Conservation (phyloP, 2,329 filamentous ascomycete genomes). For the Diaporthe amygdali region DNA sequence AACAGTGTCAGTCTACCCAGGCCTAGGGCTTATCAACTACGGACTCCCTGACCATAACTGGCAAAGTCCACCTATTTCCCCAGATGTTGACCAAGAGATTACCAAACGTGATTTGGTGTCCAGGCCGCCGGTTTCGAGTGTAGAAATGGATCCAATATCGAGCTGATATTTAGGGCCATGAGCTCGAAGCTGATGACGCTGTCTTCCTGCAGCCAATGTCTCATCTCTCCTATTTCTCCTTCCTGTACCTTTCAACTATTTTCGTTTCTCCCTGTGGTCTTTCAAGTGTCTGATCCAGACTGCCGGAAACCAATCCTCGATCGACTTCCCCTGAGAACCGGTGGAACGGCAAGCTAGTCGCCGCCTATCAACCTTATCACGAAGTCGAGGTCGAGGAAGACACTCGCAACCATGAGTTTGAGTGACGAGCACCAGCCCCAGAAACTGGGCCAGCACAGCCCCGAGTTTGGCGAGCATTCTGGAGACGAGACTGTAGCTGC, state of each 20-base stretch:
- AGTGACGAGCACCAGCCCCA: slow-evolving; percentile 23
- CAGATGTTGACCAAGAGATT: not conserved
- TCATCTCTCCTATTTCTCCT: not conserved
- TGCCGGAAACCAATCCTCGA: not conserved
- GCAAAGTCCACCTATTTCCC: not conserved
- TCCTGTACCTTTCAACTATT: not conserved
- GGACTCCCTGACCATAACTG: not conserved
- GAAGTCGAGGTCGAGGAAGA: not conserved
- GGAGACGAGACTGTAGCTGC: slow-evolving; percentile 40
- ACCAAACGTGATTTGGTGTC: not conserved
- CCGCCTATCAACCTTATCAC: not conserved
- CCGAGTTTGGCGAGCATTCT: slow-evolving; percentile 26
- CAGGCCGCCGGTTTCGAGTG: not conserved
- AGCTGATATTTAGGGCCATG: slow-evolving; percentile 6
- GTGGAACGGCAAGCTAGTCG: not conserved
- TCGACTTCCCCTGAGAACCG: not conserved
- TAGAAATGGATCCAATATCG: not conserved
- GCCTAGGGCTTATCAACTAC: slow-evolving; percentile 12
- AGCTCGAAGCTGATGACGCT: not conserved
- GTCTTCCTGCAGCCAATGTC: not conserved
- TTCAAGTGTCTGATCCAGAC: not conserved
- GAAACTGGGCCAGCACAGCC: slow-evolving; percentile 17
- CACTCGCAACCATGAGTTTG: slow-evolving; percentile 15
- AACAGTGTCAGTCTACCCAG: slow-evolving; percentile 1
- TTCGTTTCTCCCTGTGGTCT: not conserved